These are phyloP conservation scores for Penicillium sp. DNA, from an alignment of 2,329 filamentous ascomycete species.

Conservation along the genomic window DNA sequence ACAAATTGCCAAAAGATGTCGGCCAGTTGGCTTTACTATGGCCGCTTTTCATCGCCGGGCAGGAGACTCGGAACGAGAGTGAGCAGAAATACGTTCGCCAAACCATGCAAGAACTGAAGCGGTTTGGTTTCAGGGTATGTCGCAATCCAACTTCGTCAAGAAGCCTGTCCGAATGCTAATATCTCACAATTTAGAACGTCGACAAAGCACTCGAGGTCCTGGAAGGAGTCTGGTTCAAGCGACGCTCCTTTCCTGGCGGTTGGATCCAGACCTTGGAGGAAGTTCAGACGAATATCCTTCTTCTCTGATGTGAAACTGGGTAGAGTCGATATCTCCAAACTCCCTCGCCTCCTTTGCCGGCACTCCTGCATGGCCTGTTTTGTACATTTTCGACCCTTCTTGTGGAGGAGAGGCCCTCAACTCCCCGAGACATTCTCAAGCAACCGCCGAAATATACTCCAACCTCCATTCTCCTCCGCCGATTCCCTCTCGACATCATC, in stretches of 20 bases:
- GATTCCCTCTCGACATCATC: background rate
- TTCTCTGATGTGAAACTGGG: conserved; percentile 20
- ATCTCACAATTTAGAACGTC: conserved; percentile 24
- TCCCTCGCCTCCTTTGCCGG: background rate
- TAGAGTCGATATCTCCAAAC: background rate
- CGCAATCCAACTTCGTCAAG: background rate
- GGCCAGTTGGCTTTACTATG: conserved; percentile 34
- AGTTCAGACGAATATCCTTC: conserved; percentile 32
- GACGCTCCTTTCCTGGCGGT: conserved; percentile 31
- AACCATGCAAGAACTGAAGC: conserved; percentile 29
- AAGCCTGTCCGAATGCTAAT: background rate
- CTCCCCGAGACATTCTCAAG: background rate
- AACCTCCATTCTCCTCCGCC: background rate
- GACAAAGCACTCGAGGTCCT: conserved; percentile 31
- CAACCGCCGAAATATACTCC: background rate
- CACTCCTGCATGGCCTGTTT: no score
- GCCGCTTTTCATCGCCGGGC: conserved; percentile 36
- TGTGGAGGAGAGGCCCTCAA: background rate
- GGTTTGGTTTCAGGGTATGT: conserved; percentile 30
- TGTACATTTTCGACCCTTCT: no score
- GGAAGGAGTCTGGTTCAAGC: conserved; percentile 33
- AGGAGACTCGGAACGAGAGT: conserved; percentile 27
- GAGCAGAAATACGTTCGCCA: conserved; percentile 33
- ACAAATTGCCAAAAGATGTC: conserved; percentile 32
- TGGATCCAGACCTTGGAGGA: conserved; percentile 35